A percentile compares a stretch with the other conserved stretches of the same genome.
phyloP scores from a whole-genome alignment of 1,284 basidiomycete species.

The Heliocybe sulcata region DNA sequence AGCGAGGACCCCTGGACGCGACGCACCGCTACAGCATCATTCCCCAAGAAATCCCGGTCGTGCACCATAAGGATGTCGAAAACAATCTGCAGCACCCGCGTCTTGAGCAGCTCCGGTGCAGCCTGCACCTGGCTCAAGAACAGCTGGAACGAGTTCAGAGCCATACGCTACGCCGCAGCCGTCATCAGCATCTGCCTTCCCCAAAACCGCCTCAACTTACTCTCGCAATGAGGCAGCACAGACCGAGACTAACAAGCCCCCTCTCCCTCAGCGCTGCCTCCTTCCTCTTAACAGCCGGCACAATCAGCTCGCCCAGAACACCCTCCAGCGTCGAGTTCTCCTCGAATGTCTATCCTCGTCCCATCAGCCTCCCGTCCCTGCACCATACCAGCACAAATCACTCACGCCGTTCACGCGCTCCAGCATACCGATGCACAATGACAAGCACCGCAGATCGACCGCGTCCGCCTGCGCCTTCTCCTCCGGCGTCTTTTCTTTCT shows the following conservation, averaged over 20 bases:
- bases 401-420: constrained; percentile 88
- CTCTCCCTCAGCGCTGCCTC: constrained; percentile 81
- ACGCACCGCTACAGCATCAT: constrained; percentile 44
- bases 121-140: constrained; percentile 83
- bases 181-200: too few species aligned
- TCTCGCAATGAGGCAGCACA: constrained; percentile 88
- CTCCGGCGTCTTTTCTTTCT: constrained; percentile 46
- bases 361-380: too few species aligned
- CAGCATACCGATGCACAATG: constrained; percentile 86
- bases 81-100: constrained; percentile 79
- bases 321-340: constrained; percentile 94
- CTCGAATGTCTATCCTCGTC: constrained; percentile 65
- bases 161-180: constrained; percentile 77
- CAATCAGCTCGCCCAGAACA: constrained; percentile 82
- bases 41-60: constrained; percentile 68
- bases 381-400: too few species aligned
- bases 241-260: constrained; percentile 79
- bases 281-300: constrained; percentile 87
- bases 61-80: constrained; percentile 93
- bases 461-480: constrained; percentile 56
- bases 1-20: not conserved
- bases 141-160: constrained; percentile 84
- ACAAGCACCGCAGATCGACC: constrained; percentile 80
- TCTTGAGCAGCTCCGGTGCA: constrained; percentile 72
- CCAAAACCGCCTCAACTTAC: constrained; percentile 25